These are phyloP conservation scores for Xanthoconium purpureum DNA, from an alignment of 768 basidiomycete genomes.

Conservation along the genomic window DNA sequence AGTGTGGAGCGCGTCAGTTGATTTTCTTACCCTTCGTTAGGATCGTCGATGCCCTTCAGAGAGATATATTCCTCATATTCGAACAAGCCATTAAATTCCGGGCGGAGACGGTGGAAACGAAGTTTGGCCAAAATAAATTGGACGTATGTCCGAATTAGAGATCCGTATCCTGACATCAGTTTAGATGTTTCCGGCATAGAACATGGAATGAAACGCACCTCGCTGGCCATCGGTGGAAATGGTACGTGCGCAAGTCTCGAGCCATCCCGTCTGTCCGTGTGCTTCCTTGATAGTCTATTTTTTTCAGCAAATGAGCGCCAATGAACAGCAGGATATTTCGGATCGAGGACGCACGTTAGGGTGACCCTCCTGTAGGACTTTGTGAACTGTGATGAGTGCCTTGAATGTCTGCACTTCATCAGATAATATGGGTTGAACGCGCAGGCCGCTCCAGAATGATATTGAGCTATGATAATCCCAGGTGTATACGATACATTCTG, in stretches of 20 bases:
- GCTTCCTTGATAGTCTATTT: conserved; percentile 91
- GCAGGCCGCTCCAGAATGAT: conserved; percentile 95
- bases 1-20: conserved; percentile 1
- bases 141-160: conserved; percentile 93
- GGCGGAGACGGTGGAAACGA: conserved; percentile 90
- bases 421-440: conserved; percentile 94
- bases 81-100: conserved; percentile 97
- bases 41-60: conserved; percentile 95
- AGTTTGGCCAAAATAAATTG: conserved; percentile 94
- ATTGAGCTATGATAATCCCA: conserved; percentile 99
- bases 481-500: conserved; percentile 98
- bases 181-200: conserved; percentile 3
- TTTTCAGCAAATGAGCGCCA: conserved; percentile 9
- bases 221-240: conserved; percentile 73
- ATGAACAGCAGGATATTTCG: background rate
- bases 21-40: conserved; percentile 87
- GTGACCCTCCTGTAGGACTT: conserved; percentile 97
- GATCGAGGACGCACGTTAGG: conserved; percentile 59
- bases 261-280: conserved; percentile 94
- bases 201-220: conserved; percentile 44
- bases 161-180: conserved; percentile 69
- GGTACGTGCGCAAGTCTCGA: conserved; percentile 94
- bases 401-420: conserved; percentile 99
- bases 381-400: conserved; percentile 95
- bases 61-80: conserved; percentile 99